Base-by-base conservation (phyloP, 1,139 yeast species). In the Debaryomyces udenii region DNA sequence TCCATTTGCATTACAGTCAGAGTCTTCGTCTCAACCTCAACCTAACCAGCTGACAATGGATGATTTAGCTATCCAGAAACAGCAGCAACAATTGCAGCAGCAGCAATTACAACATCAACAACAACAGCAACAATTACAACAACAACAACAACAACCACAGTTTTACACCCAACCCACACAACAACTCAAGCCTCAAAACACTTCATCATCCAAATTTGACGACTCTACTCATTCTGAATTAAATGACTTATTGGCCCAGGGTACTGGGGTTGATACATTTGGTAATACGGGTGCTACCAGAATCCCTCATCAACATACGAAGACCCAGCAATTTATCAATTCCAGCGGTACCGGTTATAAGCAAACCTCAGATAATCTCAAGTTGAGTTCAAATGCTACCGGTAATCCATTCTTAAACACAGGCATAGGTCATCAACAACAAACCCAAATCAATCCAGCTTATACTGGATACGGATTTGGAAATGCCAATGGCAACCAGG, bases 381-480 rank as follows among this genome's bases (percentile, higher is more conserved):
- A 69, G 30, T 53, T 73, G 45, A 66, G 70, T 47, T 61, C 74
- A 10, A 66, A 67, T 40, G 72, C 78, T 33, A 71, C 78, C 31
- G 80, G 80, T 35, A 86, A 86, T 58, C 96, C 96, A 30, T 90
- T 90, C 62, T 68, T 86, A 51, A 80, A 77, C 41, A 76, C 81
- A 30, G 95, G 89, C 53, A 82, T 93, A 3, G 95, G 96, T n/a
- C 62, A 50, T 74, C 88, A 49, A 81, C 84, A 39, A 62, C 84
- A 46, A 61, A 80, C 37, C 67, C 81, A 45, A 68, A 51, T 52
- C 40, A 54, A 43, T 15, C 47, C 53, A n/a, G 74, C 73, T 18
- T 84, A 86, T 55, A 90, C 98, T 3, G 98, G 98, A 2, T 90
- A 83, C 59, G 98, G 98, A 2, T 90, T 90, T 65, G 98, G 97